Conservation (phyloP, 140 eudicot genomes). For the Flaveria floridana region DNA sequence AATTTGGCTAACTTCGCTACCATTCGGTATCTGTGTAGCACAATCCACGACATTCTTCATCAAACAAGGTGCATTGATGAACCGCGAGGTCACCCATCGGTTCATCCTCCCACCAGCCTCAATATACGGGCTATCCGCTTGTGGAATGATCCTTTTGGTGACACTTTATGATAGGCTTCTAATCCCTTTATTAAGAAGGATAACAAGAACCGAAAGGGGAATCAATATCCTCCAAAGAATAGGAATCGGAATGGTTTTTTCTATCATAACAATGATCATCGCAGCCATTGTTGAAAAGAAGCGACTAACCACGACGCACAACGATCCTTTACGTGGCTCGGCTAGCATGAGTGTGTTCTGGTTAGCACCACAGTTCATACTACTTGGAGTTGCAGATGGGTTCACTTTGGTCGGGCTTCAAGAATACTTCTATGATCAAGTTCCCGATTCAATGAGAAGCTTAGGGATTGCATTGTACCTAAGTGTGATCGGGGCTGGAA, state of each 20-base stretch:
- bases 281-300: slow-evolving; percentile 66
- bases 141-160: slow-evolving; percentile 57
- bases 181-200: slow-evolving; percentile 56
- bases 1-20: slow-evolving; percentile 66
- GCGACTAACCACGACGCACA: slow-evolving; percentile 35
- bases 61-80: slow-evolving; percentile 59
- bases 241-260: slow-evolving; percentile 74
- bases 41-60: slow-evolving; percentile 75
- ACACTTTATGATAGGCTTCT: slow-evolving; percentile 58
- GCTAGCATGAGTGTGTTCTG: slow-evolving; percentile 72
- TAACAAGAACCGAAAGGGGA: slow-evolving; percentile 74
- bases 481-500: slow-evolving; percentile 69
- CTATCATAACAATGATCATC: slow-evolving; percentile 49
- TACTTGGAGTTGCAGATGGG: slow-evolving; percentile 66
- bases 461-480: slow-evolving; percentile 65
- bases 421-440: slow-evolving; percentile 81
- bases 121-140: slow-evolving; percentile 49
- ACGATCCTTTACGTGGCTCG: slow-evolving; percentile 49
- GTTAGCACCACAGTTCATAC: slow-evolving; percentile 74
- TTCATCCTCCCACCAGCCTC: slow-evolving; percentile 80
- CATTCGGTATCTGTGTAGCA: slow-evolving; percentile 71
- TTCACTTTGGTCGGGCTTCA: slow-evolving; percentile 74
- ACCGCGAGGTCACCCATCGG: slow-evolving; percentile 42
- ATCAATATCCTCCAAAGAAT: slow-evolving; percentile 66
- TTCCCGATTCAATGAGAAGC: slow-evolving; percentile 79